These are phyloP conservation scores for Yarrowia yakushimensis DNA, from an alignment of 805 yeast species.

Conservation along the genomic window DNA sequence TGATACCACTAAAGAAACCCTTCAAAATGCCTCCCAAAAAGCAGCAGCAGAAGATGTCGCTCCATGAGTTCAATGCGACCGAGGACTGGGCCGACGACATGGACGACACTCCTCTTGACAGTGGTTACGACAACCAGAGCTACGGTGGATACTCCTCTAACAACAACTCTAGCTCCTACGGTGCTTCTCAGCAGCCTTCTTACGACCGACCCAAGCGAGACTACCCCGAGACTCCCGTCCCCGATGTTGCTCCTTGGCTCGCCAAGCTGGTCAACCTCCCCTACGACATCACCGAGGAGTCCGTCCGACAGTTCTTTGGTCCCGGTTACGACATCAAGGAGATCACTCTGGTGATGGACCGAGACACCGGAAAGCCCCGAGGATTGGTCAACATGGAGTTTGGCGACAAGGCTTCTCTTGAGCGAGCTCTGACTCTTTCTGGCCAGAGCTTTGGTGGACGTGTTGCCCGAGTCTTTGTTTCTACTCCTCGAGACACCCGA, in stretches of 20 bases:
- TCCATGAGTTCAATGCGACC: conserved; percentile 79
- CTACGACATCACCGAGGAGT: conserved; percentile 70
- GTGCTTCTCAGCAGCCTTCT: not conserved
- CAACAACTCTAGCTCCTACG: conserved; percentile 36
- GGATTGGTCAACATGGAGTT: conserved; percentile 91
- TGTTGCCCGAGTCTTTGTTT: conserved; percentile 65
- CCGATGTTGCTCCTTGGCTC: conserved; percentile 86
- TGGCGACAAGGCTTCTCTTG: conserved; percentile 74
- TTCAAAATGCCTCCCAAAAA: conserved; percentile 55
- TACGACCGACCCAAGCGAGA: conserved; percentile 21
- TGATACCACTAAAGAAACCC: conserved; percentile 20
- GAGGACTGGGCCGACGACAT: conserved; percentile 37
- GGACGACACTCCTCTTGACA: conserved; percentile 19
- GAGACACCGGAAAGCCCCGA: conserved; percentile 62
- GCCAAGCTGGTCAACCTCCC: conserved; percentile 88
- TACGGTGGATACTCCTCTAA: conserved; percentile 13
- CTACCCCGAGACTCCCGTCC: conserved; percentile 57
- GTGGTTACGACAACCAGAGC: conserved; percentile 30
- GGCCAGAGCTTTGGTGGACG: conserved; percentile 73
- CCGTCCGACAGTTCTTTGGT: conserved; percentile 38
- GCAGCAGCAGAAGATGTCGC: conserved; percentile 74
- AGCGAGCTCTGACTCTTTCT: conserved; percentile 66
- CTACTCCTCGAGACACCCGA: conserved; percentile 45
- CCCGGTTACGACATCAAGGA: conserved; percentile 53
- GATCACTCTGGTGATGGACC: conserved; percentile 70